Evolutionary conservation across 176 grass and related monocot genomes (phyloP).

Genomic region (Phyllostachys edulis): DNA sequence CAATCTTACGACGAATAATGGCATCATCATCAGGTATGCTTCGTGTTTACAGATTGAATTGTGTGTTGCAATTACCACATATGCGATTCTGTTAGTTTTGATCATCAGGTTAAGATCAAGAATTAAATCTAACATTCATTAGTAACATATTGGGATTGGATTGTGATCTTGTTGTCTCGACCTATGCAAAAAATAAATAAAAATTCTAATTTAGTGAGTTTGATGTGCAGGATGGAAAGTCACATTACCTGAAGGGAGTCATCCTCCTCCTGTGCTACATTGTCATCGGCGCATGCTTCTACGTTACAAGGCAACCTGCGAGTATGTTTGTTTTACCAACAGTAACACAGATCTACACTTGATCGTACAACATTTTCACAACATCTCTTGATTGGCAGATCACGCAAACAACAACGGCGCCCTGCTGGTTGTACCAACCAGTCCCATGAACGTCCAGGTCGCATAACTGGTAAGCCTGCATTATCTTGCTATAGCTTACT

Average conservation of each 20-base stretch:
- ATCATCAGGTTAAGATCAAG: too few species aligned
- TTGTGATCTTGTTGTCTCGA: not conserved
- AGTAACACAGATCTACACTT: not conserved
- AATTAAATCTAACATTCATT: too few species aligned
- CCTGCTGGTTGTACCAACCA: slow-evolving; percentile 21
- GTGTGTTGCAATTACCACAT: too few species aligned
- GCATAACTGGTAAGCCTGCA: slow-evolving; percentile 48
- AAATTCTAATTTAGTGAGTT: not conserved
- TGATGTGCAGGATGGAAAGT: slow-evolving; percentile 64
- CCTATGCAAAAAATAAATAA: not conserved
- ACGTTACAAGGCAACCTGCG: slow-evolving; percentile 56
- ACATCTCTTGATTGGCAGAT: slow-evolving; percentile 11
- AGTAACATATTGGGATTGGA: not conserved
- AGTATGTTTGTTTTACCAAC: slow-evolving; percentile 29
- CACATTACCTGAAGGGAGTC: slow-evolving; percentile 88
- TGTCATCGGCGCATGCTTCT: slow-evolving; percentile 81
- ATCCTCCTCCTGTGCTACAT: slow-evolving; percentile 80
- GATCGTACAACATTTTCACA: not conserved
- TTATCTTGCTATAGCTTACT: slow-evolving; percentile 20
- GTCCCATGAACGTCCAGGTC: slow-evolving; percentile 28
- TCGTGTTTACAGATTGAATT: too few species aligned
- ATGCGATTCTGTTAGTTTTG: too few species aligned
- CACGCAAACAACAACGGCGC: slow-evolving; percentile 28
- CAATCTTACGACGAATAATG: too few species aligned
- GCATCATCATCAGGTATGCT: too few species aligned